phyloP scores from a whole-genome alignment of 441 rosid genomes.

The Syzygium syzygioides region DNA sequence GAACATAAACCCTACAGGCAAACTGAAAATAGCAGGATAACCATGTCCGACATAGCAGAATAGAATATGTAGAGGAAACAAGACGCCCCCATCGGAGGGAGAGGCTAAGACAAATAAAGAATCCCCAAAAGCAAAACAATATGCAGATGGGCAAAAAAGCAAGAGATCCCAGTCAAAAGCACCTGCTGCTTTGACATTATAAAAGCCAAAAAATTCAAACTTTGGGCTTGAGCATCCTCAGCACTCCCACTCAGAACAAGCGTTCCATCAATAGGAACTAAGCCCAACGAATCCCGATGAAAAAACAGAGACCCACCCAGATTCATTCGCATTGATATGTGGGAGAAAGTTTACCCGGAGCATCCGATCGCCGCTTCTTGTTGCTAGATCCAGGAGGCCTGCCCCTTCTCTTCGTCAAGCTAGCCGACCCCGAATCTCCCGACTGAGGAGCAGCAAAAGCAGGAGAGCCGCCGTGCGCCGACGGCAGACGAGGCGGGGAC shows the following conservation, averaged over 20 bases:
- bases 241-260: neutral
- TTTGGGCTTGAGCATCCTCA: neutral
- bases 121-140: neutral
- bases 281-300: neutral
- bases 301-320: neutral
- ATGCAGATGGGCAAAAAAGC: neutral
- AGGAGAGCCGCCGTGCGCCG: neutral
- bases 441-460: slow-evolving; percentile 9
- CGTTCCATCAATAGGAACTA: neutral
- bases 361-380: slow-evolving; percentile 42
- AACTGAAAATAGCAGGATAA: slow-evolving; percentile 4
- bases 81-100: neutral
- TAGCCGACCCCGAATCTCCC: slow-evolving; percentile 25
- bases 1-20: slow-evolving; percentile 13
- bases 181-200: neutral
- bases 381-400: slow-evolving; percentile 66
- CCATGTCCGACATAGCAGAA: neutral
- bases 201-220: neutral
- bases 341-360: slow-evolving; percentile 31
- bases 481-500: slow-evolving; percentile 16
- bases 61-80: neutral
- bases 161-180: slow-evolving; percentile 4
- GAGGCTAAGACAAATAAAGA: neutral
- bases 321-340: neutral
- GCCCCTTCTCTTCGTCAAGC: slow-evolving; percentile 57